Conservation (phyloP, 768 basidiomycete genomes). For the Dacryopinax primogenitus region DNA sequence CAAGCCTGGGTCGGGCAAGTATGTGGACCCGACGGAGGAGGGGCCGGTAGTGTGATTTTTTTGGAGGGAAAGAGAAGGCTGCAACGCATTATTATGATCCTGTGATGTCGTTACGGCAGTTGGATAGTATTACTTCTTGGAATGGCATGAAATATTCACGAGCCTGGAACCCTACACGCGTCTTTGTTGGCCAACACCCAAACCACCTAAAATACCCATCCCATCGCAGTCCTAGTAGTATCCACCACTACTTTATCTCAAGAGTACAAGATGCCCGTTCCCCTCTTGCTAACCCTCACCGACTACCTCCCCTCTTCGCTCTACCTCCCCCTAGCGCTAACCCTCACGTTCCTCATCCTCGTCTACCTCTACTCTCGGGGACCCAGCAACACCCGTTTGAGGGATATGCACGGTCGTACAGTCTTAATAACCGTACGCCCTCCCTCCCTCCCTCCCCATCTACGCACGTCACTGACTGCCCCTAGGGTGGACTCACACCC, state of each 20-base stretch:
- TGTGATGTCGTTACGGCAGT: no score
- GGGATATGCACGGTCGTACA: constrained; percentile 59
- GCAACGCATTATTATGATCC: neutral
- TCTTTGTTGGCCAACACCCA: no score
- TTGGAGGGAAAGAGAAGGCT: neutral
- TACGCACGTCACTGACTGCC: neutral
- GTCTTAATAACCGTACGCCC: constrained; percentile 55
- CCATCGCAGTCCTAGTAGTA: no score
- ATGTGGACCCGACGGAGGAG: constrained; percentile 9
- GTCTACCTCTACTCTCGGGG: neutral
- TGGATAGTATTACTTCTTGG: no score
- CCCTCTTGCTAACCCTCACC: neutral
- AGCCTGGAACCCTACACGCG: no score
- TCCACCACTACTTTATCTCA: no score
- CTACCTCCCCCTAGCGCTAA: neutral
- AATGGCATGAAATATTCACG: no score
- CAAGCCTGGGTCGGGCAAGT: constrained; percentile 14
- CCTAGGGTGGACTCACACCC: constrained; percentile 62
- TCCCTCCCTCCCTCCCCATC: neutral
- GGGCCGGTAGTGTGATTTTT: neutral
- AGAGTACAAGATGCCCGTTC: neutral
- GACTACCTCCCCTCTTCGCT: neutral
- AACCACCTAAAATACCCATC: no score
- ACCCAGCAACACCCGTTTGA: constrained; percentile 37
- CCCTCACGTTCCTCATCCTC: neutral